phyloP scores from a whole-genome alignment of 2,329 filamentous ascomycete species.

The Pseudodiploospora longispora region DNA sequence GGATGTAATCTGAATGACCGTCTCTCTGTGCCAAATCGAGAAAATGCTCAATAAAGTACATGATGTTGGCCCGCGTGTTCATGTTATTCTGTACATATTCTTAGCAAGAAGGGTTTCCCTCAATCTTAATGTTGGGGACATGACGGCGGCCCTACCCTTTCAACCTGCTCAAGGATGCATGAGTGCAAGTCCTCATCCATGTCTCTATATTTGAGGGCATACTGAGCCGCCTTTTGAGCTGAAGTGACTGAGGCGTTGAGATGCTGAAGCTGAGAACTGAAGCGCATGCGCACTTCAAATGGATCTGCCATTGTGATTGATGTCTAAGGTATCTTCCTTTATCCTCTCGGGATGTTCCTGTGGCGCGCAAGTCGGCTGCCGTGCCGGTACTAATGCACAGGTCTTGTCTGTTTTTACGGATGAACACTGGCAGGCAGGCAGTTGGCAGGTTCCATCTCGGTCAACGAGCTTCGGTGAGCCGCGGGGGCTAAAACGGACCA shows the following conservation, averaged over 20 bases:
- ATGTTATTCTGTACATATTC: slow-evolving; percentile 64
- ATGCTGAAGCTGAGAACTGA: slow-evolving; percentile 81
- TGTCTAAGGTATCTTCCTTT: too few species aligned
- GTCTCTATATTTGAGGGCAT: slow-evolving; percentile 87
- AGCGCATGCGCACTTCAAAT: slow-evolving; percentile 97
- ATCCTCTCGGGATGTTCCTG: too few species aligned
- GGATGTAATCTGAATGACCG: slow-evolving; percentile 70
- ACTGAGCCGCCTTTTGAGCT: slow-evolving; percentile 86
- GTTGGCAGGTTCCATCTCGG: too few species aligned
- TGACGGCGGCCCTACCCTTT: slow-evolving; percentile 47
- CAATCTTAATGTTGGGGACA: not conserved
- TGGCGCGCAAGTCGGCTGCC: too few species aligned
- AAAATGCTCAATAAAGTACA: slow-evolving; percentile 97
- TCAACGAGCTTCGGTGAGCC: too few species aligned
- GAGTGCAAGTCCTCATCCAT: slow-evolving; percentile 96
- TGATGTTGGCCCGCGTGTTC: slow-evolving; percentile 96
- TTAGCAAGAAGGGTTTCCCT: not conserved
- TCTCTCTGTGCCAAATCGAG: slow-evolving; percentile 77
- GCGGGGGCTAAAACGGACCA: too few species aligned
- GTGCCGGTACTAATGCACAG: too few species aligned
- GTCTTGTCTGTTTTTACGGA: too few species aligned
- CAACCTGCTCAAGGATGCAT: slow-evolving; percentile 92
- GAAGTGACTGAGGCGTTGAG: slow-evolving; percentile 85
- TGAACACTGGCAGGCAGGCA: too few species aligned
- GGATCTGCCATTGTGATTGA: slow-evolving; percentile 57